A percentile compares a stretch with the other conserved stretches of the same genome.
Evolutionary conservation across 441 rosid species (phyloP).

Genomic region (Eugenia klotzschiana): DNA sequence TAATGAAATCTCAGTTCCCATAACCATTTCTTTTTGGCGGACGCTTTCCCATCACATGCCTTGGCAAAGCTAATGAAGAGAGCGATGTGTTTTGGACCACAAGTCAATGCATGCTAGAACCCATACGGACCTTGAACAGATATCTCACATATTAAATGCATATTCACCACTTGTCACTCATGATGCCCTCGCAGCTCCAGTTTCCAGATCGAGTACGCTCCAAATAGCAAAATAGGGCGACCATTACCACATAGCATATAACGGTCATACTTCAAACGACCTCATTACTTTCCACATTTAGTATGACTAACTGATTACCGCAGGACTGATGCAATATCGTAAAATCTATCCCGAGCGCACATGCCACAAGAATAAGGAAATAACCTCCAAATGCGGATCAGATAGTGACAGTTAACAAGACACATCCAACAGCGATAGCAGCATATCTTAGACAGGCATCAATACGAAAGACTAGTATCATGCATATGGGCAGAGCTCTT

Average conservation of each 20-base stretch:
- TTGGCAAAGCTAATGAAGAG: not conserved
- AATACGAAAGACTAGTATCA: not conserved
- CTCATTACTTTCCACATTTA: not conserved
- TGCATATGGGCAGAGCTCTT: not conserved
- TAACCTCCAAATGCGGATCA: not conserved
- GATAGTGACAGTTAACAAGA: not conserved
- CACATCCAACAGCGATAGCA: not conserved
- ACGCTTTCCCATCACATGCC: not conserved
- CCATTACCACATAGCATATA: not conserved
- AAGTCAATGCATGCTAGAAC: not conserved
- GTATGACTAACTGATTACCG: not conserved
- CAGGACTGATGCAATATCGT: not conserved
- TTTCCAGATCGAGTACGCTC: not conserved
- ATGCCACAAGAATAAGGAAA: not conserved
- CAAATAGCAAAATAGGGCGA: not conserved
- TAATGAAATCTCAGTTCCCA: not conserved
- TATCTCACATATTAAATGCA: not conserved
- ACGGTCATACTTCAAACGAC: not conserved
- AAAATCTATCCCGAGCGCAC: not conserved
- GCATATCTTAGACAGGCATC: not conserved
- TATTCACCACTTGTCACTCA: not conserved
- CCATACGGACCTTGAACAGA: not conserved
- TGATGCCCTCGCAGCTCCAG: not conserved
- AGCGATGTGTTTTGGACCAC: not conserved
- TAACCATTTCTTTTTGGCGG: not conserved